These are phyloP conservation scores for Penicillium sp. DNA, from an alignment of 2,329 filamentous ascomycete genomes.

Conservation along the genomic window DNA sequence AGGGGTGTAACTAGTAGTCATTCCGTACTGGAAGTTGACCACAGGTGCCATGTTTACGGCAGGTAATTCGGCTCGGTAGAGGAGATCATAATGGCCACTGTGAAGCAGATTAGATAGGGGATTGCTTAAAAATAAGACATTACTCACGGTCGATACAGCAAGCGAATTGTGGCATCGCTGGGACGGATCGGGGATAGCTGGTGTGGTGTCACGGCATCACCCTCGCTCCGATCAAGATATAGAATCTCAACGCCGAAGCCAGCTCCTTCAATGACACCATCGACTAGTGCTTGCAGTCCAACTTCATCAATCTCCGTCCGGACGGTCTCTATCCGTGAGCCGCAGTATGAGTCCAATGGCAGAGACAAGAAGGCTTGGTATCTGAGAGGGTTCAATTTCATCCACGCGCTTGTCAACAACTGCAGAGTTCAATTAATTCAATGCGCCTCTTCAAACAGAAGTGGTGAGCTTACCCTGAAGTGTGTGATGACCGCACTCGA, in stretches of 20 bases:
- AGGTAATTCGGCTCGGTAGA: constrained; percentile 66
- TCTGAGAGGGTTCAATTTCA: constrained; percentile 69
- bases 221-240: constrained; percentile 84
- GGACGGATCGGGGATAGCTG: constrained; percentile 35
- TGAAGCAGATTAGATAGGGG: constrained; percentile 19
- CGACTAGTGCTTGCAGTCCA: constrained; percentile 74
- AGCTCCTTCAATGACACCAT: constrained; percentile 76
- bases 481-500: constrained; percentile 84
- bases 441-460: background rate
- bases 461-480: constrained; percentile 55
- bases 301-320: constrained; percentile 87
- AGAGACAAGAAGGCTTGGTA: constrained; percentile 73
- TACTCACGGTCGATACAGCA: constrained; percentile 67
- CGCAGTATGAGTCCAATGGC: constrained; percentile 67
- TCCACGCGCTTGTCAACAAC: constrained; percentile 79
- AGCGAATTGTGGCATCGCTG: constrained; percentile 62
- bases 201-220: constrained; percentile 65
- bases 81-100: constrained; percentile 87
- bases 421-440: constrained; percentile 39
- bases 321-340: constrained; percentile 68
- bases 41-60: constrained; percentile 39
- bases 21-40: constrained; percentile 43
- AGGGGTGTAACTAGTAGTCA: constrained; percentile 38
- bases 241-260: constrained; percentile 81
- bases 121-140: background rate